Evolutionary conservation across 352 stramenopile genomes (phyloP), one percentile per base, ranked within the genome.

Genomic region (Phytopythium kandeliae): DNA sequence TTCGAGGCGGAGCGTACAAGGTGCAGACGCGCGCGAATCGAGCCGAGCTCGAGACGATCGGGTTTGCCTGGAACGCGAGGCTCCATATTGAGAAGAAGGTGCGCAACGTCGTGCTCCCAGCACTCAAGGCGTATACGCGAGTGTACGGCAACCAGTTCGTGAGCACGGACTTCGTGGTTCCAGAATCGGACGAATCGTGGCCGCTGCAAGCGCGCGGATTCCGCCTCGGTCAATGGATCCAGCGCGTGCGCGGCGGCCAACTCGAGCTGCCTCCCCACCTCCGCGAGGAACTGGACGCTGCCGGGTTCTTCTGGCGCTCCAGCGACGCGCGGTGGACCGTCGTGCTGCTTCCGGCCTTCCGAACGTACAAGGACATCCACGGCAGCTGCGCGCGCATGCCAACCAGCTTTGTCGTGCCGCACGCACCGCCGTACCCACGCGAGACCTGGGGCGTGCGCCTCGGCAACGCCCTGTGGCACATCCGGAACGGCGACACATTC

Each of bases 11-110:
- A 38, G 86, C 86, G 1, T 92, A 88, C 53, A 63, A 73, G 35
- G 37, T 67, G n/a, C 95, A 97, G 65, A 79, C 97, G 9, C 84
- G 85, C 21, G 57, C 65, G 1, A 68, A 83, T 51, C 69, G 70
- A 12, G 58, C 78, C 12, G 72, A 94, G 37, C 69, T 98, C 6
- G 78, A 97, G 33, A 61, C 63, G 17, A 55, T 98, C 22, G 91
- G 89, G n/a, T 98, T 98, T 61, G 70, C 96, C 26, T 98, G 94
- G 94, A 93, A 86, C 49, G 71, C 78, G 33, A 56, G 80, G 57
- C 69, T 89, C 31, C 75, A 76, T 0, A 30, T 89, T 1, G 70
- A 83, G 41, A 76, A 76, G 47, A 84, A 62, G 2, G 63, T 89
- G 33, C 67, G 69, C 0, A 53, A 60, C 3, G 67, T 83, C 6